Evolutionary conservation across 345 rosid species (phyloP), one percentile per base, ranked within the genome.

Genomic region (Eucalyptus sp.): DNA sequence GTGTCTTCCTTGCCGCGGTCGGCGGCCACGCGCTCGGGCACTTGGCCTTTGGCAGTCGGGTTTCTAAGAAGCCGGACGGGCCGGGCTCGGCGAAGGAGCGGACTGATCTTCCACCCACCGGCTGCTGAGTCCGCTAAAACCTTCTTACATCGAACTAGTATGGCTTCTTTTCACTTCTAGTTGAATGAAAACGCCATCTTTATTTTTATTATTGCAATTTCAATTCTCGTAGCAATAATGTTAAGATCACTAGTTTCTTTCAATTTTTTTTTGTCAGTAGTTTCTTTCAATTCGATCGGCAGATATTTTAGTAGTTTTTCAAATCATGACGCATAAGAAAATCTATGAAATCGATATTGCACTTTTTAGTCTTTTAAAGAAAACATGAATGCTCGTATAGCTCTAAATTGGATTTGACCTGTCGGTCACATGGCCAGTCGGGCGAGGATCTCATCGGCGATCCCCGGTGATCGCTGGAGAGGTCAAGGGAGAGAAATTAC

Each of bases 11-110:
- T 64, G 96, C 60, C 6, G 97, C 98, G 44, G 92, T 97, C 15
- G 92, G 91, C 6, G 99, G 99, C 1, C 98, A 93, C 86, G 86
- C 90, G 17, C 64, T 95, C 6, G 99, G 99, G 27, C 96, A 95
- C 86, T 86, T 95, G 33, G 8, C 95, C 25, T 96, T 95, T 51
- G 96, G 97, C 20, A 93, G 96, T 50, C 89, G 92, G 88, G 90
- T 90, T 88, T 96, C 95, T 85, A 66, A 80, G 87, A 89, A 66
- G 48, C 24, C n/a, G 24, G 90, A 18, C 22, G 29, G 14, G 1
- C 44, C 27, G 13, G 49, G 62, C 50, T 15, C 37, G 52, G 87
- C 12, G 52, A 54, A 48, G 37, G 52, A 54, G 46, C 5, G 8
- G 17, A 43, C 92, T 24, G 90, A 92, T 86, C 90, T 89, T 86